phyloP scores from a whole-genome alignment of 805 yeast species.

The Yarrowia porcina region DNA sequence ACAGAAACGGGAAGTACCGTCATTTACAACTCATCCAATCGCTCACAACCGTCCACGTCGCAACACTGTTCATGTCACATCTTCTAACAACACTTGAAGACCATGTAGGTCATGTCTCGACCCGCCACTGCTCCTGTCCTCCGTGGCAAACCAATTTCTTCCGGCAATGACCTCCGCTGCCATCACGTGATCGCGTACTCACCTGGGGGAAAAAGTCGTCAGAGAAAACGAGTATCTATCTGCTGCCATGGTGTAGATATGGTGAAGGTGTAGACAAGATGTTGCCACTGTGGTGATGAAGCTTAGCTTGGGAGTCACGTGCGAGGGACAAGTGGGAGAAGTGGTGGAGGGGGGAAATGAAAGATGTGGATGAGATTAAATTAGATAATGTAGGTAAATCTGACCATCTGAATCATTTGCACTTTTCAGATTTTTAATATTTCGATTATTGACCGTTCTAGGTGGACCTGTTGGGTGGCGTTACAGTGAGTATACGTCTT shows the following conservation, averaged over 20 bases:
- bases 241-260: conserved; percentile 59
- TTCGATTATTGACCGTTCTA: not conserved
- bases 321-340: not conserved
- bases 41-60: no score
- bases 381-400: no score
- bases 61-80: no score
- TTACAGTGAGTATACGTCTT: no score
- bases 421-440: no score
- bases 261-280: conserved; percentile 13
- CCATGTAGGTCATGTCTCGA: no score
- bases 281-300: conserved; percentile 23
- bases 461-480: not conserved
- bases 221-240: conserved; percentile 97
- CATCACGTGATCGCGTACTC: conserved; percentile 36
- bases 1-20: no score
- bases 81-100: no score
- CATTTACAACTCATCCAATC: no score
- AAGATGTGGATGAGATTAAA: not conserved
- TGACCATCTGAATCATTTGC: no score
- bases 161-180: not conserved
- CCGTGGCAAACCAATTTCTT: no score
- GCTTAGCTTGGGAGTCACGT: conserved; percentile 22
- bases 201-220: conserved; percentile 96
- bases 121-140: no score
- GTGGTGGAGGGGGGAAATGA: not conserved